phyloP scores from a whole-genome alignment of 768 basidiomycete species.

The Butyriboletus loyo region DNA sequence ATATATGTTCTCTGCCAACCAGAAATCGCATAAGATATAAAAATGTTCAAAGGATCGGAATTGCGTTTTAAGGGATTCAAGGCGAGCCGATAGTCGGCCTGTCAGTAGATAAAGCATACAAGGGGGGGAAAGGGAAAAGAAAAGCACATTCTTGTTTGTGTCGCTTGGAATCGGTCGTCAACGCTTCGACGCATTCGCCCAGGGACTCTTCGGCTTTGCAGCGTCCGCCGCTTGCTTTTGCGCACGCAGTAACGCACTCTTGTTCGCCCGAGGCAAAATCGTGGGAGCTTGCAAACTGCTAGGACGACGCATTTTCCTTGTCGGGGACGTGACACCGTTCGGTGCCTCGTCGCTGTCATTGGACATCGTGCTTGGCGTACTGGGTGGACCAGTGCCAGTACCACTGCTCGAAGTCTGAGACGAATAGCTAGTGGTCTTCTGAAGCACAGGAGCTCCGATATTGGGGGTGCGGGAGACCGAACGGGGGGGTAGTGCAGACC shows the following conservation, averaged over 20 bases:
- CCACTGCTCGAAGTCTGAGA: conserved; percentile 27
- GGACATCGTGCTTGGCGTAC: conserved; percentile 25
- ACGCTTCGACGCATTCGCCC: conserved; percentile 31
- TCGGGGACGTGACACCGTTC: conserved; percentile 19
- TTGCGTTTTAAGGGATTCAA: conserved; percentile 14
- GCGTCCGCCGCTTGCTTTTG: conserved; percentile 54
- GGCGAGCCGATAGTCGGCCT: conserved; percentile 1
- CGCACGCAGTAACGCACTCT: conserved; percentile 65
- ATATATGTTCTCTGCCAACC: conserved; percentile 10
- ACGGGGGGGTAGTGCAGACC: conserved; percentile 32
- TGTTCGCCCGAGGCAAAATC: conserved; percentile 69
- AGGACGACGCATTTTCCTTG: conserved; percentile 43
- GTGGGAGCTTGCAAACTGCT: conserved; percentile 58
- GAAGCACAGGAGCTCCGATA: conserved; percentile 9
- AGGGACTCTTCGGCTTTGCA: conserved; percentile 31
- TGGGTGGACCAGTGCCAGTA: conserved; percentile 24
- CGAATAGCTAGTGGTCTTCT: conserved; percentile 22
- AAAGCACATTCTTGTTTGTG: neutral
- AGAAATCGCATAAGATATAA: conserved; percentile 17
- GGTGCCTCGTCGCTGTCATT: conserved; percentile 24
- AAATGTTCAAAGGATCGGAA: conserved; percentile 14
- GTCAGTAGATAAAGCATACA: conserved; percentile 22
- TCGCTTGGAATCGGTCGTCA: conserved; percentile 5
- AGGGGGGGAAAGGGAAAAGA: neutral
- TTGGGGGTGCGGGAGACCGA: conserved; percentile 42